phyloP scores from a whole-genome alignment of 805 yeast species.

The Candida ficus region DNA sequence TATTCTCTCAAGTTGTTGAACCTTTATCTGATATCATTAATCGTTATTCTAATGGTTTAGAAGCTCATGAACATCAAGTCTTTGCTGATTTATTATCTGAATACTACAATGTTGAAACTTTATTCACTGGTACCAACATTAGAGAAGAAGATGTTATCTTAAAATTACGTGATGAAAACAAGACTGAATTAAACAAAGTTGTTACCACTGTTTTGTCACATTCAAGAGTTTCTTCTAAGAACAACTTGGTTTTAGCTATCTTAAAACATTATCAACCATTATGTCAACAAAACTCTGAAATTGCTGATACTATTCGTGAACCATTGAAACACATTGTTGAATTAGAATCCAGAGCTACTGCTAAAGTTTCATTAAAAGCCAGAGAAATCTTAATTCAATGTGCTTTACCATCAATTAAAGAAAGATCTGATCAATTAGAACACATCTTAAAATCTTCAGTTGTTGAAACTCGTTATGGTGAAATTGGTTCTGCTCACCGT shows the following conservation, averaged over 20 bases:
- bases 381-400: conserved; percentile 96
- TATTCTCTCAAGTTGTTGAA: conserved; percentile 54
- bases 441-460: conserved; percentile 91
- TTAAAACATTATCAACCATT: conserved; percentile 76
- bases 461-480: conserved; percentile 85
- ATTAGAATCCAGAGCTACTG: conserved; percentile 83
- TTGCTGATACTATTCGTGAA: conserved; percentile 62
- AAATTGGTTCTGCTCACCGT: conserved; percentile 66
- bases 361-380: conserved; percentile 92
- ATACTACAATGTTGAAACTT: conserved; percentile 71
- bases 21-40: conserved; percentile 72
- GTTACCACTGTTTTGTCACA: conserved; percentile 77
- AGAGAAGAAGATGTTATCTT: conserved; percentile 89
- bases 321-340: conserved; percentile 78
- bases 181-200: conserved; percentile 68
- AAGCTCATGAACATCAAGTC: conserved; percentile 76
- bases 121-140: conserved; percentile 69
- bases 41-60: conserved; percentile 68
- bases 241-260: conserved; percentile 81
- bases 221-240: conserved; percentile 89
- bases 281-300: conserved; percentile 64
- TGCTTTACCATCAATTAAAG: conserved; percentile 92
- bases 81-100: conserved; percentile 65
- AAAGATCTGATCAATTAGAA: conserved; percentile 95
- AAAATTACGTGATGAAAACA: conserved; percentile 81